phyloP scores from a whole-genome alignment of 1,284 basidiomycete genomes.

The Earliella scabrosa region DNA sequence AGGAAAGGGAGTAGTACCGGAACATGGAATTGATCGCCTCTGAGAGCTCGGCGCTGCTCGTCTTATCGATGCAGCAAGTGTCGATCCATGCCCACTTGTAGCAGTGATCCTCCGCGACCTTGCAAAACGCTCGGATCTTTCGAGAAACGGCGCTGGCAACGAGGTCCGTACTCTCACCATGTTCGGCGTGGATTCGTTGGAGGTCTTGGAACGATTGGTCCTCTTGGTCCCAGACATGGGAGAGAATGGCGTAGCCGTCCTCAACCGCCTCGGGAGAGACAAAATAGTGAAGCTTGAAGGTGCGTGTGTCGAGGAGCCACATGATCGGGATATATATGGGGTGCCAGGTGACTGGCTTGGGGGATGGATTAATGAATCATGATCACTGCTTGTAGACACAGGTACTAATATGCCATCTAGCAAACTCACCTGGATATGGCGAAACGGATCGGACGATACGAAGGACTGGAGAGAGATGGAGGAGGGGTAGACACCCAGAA shows the following conservation, averaged over 20 bases:
- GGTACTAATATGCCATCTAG: too few species aligned
- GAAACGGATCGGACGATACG: too few species aligned
- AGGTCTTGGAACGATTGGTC: not conserved
- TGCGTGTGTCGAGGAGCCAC: slow-evolving; percentile 2
- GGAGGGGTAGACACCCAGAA: too few species aligned
- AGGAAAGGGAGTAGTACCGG: slow-evolving; percentile 1
- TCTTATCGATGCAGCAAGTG: slow-evolving; percentile 10
- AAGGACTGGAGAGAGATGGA: too few species aligned
- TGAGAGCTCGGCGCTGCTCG: slow-evolving; percentile 8
- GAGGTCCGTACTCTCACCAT: not conserved
- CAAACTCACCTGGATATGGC: too few species aligned
- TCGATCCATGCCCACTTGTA: slow-evolving; percentile 6
- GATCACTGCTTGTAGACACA: not conserved
- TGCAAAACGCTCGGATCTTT: slow-evolving; percentile 1
- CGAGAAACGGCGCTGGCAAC: not conserved
- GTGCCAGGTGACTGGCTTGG: not conserved
- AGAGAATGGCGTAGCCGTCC: slow-evolving; percentile 5
- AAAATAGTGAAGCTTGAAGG: not conserved
- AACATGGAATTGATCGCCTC: slow-evolving; percentile 10
- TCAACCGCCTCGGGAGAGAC: not conserved
- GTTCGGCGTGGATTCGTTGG: not conserved
- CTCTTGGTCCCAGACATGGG: not conserved
- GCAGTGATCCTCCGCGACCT: not conserved
- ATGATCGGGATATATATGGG: not conserved
- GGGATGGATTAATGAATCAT: not conserved